Conservation (phyloP, 306 rosid species). For the Vigna reflexopilosa region DNA sequence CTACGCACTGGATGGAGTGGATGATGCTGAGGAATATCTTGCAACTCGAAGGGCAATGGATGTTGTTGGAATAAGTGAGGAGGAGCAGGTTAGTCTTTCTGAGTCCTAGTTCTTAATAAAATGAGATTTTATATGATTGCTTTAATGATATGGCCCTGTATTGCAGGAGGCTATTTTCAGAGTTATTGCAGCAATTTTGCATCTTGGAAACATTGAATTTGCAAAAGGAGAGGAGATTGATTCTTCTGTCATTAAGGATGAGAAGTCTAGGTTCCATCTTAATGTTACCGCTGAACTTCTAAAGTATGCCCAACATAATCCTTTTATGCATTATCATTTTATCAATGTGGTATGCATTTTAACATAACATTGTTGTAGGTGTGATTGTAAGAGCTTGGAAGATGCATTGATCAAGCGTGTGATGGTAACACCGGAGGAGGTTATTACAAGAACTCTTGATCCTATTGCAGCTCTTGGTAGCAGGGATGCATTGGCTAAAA, state of each 20-base stretch:
- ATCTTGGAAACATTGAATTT: slow-evolving; percentile 95
- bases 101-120: slow-evolving; percentile 35
- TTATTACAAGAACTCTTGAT: slow-evolving; percentile 98
- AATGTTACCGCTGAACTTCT: slow-evolving; percentile 90
- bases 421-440: slow-evolving; percentile 99
- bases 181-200: slow-evolving; percentile 96
- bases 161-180: slow-evolving; percentile 95
- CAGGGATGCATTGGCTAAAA: slow-evolving; percentile 97
- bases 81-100: slow-evolving; percentile 78
- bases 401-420: slow-evolving; percentile 97
- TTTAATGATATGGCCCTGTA: slow-evolving; percentile 43
- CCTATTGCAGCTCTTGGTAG: slow-evolving; percentile 93
- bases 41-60: slow-evolving; percentile 99
- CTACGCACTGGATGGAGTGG: slow-evolving; percentile 88
- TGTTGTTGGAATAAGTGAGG: slow-evolving; percentile 97
- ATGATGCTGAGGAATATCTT: slow-evolving; percentile 90
- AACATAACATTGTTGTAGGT: slow-evolving; percentile 55
- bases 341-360: slow-evolving; percentile 37
- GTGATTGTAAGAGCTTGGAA: slow-evolving; percentile 97
- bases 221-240: slow-evolving; percentile 94
- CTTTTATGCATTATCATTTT: slow-evolving; percentile 39
- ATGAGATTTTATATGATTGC: slow-evolving; percentile 14
- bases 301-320: slow-evolving; percentile 53
- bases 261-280: slow-evolving; percentile 95
- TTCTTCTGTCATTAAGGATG: slow-evolving; percentile 94